phyloP scores from a whole-genome alignment of 2,329 filamentous ascomycete species.

The Botrytis aclada region DNA sequence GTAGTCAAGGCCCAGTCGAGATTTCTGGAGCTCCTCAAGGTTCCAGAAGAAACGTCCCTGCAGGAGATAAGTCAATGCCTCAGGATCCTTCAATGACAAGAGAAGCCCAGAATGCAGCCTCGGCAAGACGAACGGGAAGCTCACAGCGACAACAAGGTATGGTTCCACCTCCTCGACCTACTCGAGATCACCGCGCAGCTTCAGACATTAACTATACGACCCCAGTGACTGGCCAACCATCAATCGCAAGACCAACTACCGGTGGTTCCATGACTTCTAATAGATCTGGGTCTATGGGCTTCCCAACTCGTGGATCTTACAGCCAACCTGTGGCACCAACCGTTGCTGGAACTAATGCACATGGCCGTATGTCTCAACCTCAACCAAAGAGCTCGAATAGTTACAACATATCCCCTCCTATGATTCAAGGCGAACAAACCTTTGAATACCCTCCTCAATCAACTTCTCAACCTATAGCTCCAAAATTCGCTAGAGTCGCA shows the following conservation, averaged over 20 bases:
- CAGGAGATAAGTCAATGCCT: slow-evolving; percentile 57
- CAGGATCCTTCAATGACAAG: slow-evolving; percentile 51
- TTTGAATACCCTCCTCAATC: slow-evolving; percentile 59
- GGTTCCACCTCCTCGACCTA: slow-evolving; percentile 46
- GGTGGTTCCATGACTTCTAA: slow-evolving; percentile 74
- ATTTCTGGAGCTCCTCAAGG: slow-evolving; percentile 32
- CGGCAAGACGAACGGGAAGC: slow-evolving; percentile 36
- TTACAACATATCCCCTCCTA: slow-evolving; percentile 69
- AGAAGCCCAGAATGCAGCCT: slow-evolving; percentile 50
- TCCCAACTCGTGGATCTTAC: slow-evolving; percentile 78
- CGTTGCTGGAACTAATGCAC: slow-evolving; percentile 82
- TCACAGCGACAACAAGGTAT: slow-evolving; percentile 41
- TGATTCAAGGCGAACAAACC: slow-evolving; percentile 48
- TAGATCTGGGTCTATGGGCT: slow-evolving; percentile 47
- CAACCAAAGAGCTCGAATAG: slow-evolving; percentile 57
- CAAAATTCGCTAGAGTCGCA: slow-evolving; percentile 57
- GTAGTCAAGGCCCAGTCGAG: slow-evolving; percentile 52
- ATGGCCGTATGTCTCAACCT: slow-evolving; percentile 86
- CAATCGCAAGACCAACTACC: slow-evolving; percentile 66
- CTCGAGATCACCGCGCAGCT: slow-evolving; percentile 50
- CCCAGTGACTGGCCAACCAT: slow-evolving; percentile 40
- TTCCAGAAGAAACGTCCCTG: slow-evolving; percentile 40
- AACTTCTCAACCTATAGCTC: slow-evolving; percentile 47
- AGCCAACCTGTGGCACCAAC: slow-evolving; percentile 84
- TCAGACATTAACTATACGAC: slow-evolving; percentile 55